A percentile compares a stretch with the other conserved stretches of the same genome.
Conservation (phyloP, 1,139 yeast species). For the Candida sp. region DNA sequence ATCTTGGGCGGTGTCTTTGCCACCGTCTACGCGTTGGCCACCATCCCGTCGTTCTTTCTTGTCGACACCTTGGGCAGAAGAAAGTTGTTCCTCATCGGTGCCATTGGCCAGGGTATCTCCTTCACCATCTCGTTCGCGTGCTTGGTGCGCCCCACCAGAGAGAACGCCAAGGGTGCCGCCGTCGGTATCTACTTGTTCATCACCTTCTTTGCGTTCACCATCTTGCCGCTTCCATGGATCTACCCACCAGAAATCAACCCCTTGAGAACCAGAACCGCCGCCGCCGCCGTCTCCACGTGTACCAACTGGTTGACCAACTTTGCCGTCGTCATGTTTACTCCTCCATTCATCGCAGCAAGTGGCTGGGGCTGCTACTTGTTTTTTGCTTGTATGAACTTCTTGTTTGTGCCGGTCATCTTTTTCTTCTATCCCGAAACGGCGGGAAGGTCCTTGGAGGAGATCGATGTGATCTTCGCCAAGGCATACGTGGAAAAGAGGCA, state of each 20-base stretch:
- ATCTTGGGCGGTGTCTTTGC: slow-evolving; percentile 69
- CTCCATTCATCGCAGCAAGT: slow-evolving; percentile 40
- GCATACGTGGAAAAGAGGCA: slow-evolving; percentile 49
- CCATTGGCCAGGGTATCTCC: slow-evolving; percentile 48
- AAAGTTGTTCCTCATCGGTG: slow-evolving; percentile 55
- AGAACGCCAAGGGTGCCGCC: slow-evolving; percentile 51
- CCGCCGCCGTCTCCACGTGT: slow-evolving; percentile 54
- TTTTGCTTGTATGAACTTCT: slow-evolving; percentile 43
- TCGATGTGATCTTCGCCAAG: slow-evolving; percentile 48
- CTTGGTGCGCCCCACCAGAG: slow-evolving; percentile 33
- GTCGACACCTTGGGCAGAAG: slow-evolving; percentile 74
- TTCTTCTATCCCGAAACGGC: slow-evolving; percentile 55
- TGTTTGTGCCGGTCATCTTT: slow-evolving; percentile 45
- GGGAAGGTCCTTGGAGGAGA: slow-evolving; percentile 52
- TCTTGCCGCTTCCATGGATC: slow-evolving; percentile 62
- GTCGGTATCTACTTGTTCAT: slow-evolving; percentile 59
- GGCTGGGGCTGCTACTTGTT: slow-evolving; percentile 51
- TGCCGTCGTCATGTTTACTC: slow-evolving; percentile 54
- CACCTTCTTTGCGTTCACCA: slow-evolving; percentile 58
- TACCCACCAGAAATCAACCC: slow-evolving; percentile 70
- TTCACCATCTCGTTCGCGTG: slow-evolving; percentile 48
- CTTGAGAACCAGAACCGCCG: slow-evolving; percentile 61
- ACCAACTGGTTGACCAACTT: slow-evolving; percentile 52
- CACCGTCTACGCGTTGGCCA: slow-evolving; percentile 62
- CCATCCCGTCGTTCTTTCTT: slow-evolving; percentile 66